phyloP scores from a whole-genome alignment of 768 basidiomycete species.

The Boletus tomentosulus region DNA sequence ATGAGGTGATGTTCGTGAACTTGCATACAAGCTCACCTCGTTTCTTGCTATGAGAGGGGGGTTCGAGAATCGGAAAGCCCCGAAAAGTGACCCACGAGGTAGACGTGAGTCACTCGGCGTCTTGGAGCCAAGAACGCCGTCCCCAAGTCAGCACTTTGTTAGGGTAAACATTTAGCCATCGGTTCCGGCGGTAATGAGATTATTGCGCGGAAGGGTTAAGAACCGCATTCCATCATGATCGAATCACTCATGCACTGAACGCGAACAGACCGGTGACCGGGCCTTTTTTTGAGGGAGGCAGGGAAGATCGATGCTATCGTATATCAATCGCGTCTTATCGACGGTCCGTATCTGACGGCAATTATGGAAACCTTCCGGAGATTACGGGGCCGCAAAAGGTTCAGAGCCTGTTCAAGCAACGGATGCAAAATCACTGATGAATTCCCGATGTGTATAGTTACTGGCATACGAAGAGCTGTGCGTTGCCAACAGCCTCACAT shows the following conservation, averaged over 20 bases:
- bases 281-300: background rate
- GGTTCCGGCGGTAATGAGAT: background rate
- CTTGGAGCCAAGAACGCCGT: background rate
- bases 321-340: background rate
- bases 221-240: background rate
- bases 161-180: background rate
- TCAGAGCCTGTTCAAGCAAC: background rate
- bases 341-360: background rate
- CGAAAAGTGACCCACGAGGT: background rate
- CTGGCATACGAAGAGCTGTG: background rate
- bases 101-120: background rate
- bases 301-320: background rate
- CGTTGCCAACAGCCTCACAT: constrained; percentile 45
- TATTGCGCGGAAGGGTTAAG: background rate
- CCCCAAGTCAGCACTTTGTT: background rate
- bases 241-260: background rate
- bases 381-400: background rate
- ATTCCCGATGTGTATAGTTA: background rate
- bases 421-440: background rate
- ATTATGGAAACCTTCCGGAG: background rate
- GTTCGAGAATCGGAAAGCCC: background rate
- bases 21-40: background rate
- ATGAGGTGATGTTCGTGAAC: background rate
- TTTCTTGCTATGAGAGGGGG: background rate
- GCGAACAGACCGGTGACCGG: background rate